phyloP scores from a whole-genome alignment of 495 filamentous ascomycete species.

The Penicillium nucicola region DNA sequence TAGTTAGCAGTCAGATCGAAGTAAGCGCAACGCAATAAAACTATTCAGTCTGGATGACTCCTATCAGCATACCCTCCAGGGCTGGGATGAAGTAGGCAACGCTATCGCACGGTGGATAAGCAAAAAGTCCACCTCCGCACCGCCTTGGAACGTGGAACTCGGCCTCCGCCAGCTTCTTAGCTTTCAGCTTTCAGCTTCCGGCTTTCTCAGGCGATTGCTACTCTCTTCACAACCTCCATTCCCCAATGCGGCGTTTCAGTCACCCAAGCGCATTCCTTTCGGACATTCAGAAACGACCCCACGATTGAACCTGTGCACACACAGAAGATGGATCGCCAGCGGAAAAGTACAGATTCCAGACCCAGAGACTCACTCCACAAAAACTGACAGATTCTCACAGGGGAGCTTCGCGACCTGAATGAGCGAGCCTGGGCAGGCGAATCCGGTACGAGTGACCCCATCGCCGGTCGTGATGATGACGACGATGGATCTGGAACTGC shows the following conservation, averaged over 20 bases:
- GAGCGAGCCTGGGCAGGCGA: conserved; percentile 83
- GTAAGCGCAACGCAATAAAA: no score
- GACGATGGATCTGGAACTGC: background rate
- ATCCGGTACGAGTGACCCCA: conserved; percentile 54
- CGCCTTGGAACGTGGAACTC: conserved; percentile 14
- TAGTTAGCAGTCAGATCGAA: no score
- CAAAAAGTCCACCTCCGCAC: conserved; percentile 26
- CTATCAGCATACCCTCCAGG: no score
- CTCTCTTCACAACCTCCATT: background rate
- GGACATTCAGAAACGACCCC: conserved; percentile 38
- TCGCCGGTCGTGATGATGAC: background rate
- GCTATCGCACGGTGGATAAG: conserved; percentile 6
- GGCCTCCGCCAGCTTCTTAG: background rate
- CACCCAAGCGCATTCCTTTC: conserved; percentile 38
- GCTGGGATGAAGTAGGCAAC: background rate
- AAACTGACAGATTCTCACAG: conserved; percentile 42
- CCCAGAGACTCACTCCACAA: background rate
- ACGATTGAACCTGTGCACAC: conserved; percentile 22
- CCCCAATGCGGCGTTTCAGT: conserved; percentile 45
- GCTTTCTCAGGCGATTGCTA: background rate
- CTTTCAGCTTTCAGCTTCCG: no score
- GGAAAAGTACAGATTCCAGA: conserved; percentile 62
- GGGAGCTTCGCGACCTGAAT: conserved; percentile 87
- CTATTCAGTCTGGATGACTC: no score
- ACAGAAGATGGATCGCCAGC: conserved; percentile 71